phyloP scores from a whole-genome alignment of 208 protist genomes.

The Balamuthia mandrillaris region DNA sequence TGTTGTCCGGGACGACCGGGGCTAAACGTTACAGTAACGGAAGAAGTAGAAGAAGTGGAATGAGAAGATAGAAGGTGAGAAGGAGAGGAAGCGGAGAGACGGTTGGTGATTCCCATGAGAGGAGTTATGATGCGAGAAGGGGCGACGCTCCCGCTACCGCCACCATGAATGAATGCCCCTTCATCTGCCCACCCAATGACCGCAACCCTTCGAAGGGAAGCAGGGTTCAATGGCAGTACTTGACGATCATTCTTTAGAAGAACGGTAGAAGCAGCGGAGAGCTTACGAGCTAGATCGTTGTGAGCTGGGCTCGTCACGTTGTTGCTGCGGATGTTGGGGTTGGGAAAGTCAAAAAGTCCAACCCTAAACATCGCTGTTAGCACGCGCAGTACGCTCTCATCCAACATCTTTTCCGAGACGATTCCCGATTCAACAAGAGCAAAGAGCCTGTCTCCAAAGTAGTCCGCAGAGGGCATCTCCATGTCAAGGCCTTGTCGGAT shows the following conservation, averaged over 20 bases:
- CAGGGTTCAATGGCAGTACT: neutral
- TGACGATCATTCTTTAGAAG: slow-evolving; percentile 68
- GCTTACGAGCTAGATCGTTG: slow-evolving; percentile 50
- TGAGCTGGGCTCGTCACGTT: slow-evolving; percentile 55
- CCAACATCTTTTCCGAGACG: slow-evolving; percentile 12
- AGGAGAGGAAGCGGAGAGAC: neutral
- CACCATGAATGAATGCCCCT: too few relatives aligned
- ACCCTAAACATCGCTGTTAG: slow-evolving; percentile 44
- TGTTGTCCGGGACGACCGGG: too few relatives aligned
- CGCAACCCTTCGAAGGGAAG: too few relatives aligned
- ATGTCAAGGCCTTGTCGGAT: slow-evolving; percentile 63
- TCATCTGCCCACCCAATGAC: too few relatives aligned
- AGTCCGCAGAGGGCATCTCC: slow-evolving; percentile 67
- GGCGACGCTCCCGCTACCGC: slow-evolving; percentile 35
- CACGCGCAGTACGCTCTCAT: slow-evolving; percentile 59
- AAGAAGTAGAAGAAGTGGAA: too few relatives aligned
- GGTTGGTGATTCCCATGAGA: slow-evolving; percentile 13
- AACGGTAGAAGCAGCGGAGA: slow-evolving; percentile 58
- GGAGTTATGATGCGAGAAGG: slow-evolving; percentile 31
- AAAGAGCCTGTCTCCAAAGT: slow-evolving; percentile 30
- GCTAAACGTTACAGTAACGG: too few relatives aligned
- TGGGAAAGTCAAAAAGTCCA: slow-evolving; percentile 59
- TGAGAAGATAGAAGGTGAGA: too few relatives aligned
- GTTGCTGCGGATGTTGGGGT: neutral
- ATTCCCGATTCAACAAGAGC: neutral